Conservation (phyloP, 2,329 filamentous ascomycete species). For the Fusarium subglutinans region DNA sequence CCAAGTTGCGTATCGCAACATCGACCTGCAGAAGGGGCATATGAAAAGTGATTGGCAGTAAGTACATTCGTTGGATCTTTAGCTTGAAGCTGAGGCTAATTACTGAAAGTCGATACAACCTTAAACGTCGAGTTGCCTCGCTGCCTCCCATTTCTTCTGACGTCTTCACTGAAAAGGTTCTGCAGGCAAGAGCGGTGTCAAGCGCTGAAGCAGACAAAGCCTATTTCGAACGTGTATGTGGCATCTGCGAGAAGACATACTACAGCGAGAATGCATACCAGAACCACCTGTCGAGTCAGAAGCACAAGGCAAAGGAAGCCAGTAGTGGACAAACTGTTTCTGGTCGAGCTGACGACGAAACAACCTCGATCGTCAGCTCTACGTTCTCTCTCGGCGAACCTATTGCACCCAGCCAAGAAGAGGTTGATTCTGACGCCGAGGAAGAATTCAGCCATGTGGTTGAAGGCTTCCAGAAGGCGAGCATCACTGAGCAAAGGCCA, state of each 20-base stretch:
- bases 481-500: slow-evolving; percentile 64
- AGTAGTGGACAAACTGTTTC: slow-evolving; percentile 49
- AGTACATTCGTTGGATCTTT: slow-evolving; percentile 51
- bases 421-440: slow-evolving; percentile 74
- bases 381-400: slow-evolving; percentile 92
- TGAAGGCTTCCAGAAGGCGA: slow-evolving; percentile 78
- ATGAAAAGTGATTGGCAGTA: slow-evolving; percentile 99
- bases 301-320: slow-evolving; percentile 75
- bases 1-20: slow-evolving; percentile 94
- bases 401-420: slow-evolving; percentile 57
- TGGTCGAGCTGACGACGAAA: slow-evolving; percentile 68
- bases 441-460: slow-evolving; percentile 81
- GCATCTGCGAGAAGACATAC: slow-evolving; percentile 88
- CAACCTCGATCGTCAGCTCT: slow-evolving; percentile 86
- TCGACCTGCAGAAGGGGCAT: slow-evolving; percentile 90
- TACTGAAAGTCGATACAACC: slow-evolving; percentile 80
- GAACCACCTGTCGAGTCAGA: slow-evolving; percentile 91
- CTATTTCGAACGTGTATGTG: slow-evolving; percentile 84
- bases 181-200: slow-evolving; percentile 86
- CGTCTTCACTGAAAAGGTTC: slow-evolving; percentile 93
- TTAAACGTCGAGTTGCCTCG: slow-evolving; percentile 92
- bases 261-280: slow-evolving; percentile 96
- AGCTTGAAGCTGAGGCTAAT: slow-evolving; percentile 3
- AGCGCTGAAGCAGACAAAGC: slow-evolving; percentile 88
- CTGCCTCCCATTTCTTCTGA: slow-evolving; percentile 92